phyloP scores from a whole-genome alignment of 768 basidiomycete genomes.

The Boletus rubroflammeus region DNA sequence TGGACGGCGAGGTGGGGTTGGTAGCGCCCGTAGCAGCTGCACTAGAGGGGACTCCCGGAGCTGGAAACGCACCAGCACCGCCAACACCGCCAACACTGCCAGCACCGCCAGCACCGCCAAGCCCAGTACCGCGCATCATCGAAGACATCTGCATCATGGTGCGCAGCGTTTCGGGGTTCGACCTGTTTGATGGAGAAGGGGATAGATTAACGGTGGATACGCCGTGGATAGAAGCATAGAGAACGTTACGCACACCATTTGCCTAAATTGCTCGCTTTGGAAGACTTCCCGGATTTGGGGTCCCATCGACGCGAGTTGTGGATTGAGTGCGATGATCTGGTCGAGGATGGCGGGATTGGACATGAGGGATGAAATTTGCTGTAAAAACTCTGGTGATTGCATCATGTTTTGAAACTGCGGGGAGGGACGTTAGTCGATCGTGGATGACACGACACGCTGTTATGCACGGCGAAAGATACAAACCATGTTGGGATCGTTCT shows the following conservation, averaged over 20 bases:
- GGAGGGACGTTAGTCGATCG: background rate
- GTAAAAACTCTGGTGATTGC: constrained; percentile 77
- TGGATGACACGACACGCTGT: background rate
- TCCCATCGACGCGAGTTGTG: constrained; percentile 69
- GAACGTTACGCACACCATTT: constrained; percentile 57
- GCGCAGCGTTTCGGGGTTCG: constrained; percentile 75
- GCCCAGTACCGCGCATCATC: constrained; percentile 21
- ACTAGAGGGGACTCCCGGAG: constrained; percentile 53
- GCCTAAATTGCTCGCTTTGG: constrained; percentile 69
- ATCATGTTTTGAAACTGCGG: constrained; percentile 78
- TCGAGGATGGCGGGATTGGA: constrained; percentile 87
- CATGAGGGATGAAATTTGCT: constrained; percentile 86
- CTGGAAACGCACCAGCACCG: constrained; percentile 45
- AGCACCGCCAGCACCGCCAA: constrained; percentile 36
- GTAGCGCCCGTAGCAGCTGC: constrained; percentile 14
- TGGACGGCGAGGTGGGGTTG: constrained; percentile 19
- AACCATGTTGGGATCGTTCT: constrained; percentile 93
- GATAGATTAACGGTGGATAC: background rate
- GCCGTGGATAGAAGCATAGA: background rate
- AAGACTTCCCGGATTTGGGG: constrained; percentile 79
- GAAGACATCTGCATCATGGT: constrained; percentile 73
- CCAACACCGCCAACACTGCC: constrained; percentile 24
- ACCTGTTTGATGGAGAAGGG: constrained; percentile 34
- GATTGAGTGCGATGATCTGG: constrained; percentile 78
- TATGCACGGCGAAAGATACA: constrained; percentile 19